A percentile compares a stretch with the other conserved stretches of the same genome.
Conservation (phyloP, 2,329 filamentous ascomycete species). For the Bertia moriformis region DNA sequence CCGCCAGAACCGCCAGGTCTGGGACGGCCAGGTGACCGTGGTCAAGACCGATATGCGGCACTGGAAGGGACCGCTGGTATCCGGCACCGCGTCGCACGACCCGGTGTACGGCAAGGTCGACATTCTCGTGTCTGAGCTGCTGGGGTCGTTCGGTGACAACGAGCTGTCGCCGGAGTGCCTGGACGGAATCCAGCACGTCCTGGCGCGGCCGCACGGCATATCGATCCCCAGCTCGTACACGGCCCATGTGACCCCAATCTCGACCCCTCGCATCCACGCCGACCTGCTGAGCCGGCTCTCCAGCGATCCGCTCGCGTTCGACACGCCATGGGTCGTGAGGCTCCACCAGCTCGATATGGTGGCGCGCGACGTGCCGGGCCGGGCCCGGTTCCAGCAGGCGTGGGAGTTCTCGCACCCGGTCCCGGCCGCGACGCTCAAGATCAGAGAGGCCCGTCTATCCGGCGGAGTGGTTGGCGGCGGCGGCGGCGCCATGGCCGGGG, state of each 20-base stretch:
- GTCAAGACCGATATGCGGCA: conserved; percentile 95
- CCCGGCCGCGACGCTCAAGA: conserved; percentile 37
- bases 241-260: conserved; percentile 81
- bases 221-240: conserved; percentile 91
- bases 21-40: conserved; percentile 67
- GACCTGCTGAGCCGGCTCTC: conserved; percentile 55
- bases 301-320: conserved; percentile 59
- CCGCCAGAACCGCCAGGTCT: conserved; percentile 68
- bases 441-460: conserved; percentile 39
- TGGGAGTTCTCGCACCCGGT: conserved; percentile 74
- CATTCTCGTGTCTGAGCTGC: conserved; percentile 82
- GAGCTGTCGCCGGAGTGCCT: conserved; percentile 93
- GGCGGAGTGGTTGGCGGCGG: conserved; percentile 54
- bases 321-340: conserved; percentile 90
- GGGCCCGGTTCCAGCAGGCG: conserved; percentile 53
- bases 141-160: conserved; percentile 93
- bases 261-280: conserved; percentile 70
- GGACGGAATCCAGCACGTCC: conserved; percentile 83
- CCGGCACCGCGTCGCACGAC: conserved; percentile 21
- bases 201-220: conserved; percentile 67
- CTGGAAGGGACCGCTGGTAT: conserved; percentile 67
- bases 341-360: conserved; percentile 81
- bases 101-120: conserved; percentile 58
- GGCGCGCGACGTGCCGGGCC: conserved; percentile 44
- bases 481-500: conserved; percentile 59